Percentiles rank a stretch among this genome's conserved stretches.
Conservation (phyloP, 176 grass and related monocot species). For the Oryza nivara region DNA sequence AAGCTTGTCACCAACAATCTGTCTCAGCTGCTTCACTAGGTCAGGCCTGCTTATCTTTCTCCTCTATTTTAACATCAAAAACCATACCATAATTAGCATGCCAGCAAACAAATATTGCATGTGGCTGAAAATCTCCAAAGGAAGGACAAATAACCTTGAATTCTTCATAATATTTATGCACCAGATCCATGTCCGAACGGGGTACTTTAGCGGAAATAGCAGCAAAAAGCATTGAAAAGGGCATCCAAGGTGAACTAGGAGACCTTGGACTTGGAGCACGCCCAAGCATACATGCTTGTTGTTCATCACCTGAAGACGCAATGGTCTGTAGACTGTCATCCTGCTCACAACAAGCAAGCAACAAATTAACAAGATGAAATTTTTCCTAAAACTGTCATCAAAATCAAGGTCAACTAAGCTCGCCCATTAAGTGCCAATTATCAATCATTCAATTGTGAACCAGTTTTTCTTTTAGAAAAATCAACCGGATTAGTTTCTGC, state of each 20-base stretch:
- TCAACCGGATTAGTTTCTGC: background rate
- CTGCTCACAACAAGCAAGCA: constrained; percentile 36
- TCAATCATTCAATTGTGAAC: constrained; percentile 12
- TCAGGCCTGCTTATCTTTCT: constrained; percentile 75
- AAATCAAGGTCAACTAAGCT: constrained; percentile 2
- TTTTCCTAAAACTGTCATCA: background rate
- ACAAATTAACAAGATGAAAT: constrained; percentile 9
- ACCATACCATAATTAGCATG: constrained; percentile 26
- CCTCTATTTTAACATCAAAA: constrained; percentile 51
- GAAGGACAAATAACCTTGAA: constrained; percentile 60
- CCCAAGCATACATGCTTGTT: constrained; percentile 29
- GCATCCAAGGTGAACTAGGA: constrained; percentile 79
- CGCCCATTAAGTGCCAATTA: background rate
- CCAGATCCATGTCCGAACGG: constrained; percentile 61
- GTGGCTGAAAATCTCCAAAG: background rate
- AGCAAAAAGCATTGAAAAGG: constrained; percentile 84
- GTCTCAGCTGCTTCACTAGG: constrained; percentile 55
- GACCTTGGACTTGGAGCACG: constrained; percentile 35
- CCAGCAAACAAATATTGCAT: constrained; percentile 13
- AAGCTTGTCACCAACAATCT: constrained; percentile 71
- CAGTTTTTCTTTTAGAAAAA: background rate
- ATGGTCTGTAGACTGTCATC: constrained; percentile 16
- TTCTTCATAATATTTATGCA: constrained; percentile 67
- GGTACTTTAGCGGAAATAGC: constrained; percentile 75
- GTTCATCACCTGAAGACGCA: constrained; percentile 30